Evolutionary conservation across 2,329 filamentous ascomycete species (phyloP).

Genomic region (Colletotrichum sp.): DNA sequence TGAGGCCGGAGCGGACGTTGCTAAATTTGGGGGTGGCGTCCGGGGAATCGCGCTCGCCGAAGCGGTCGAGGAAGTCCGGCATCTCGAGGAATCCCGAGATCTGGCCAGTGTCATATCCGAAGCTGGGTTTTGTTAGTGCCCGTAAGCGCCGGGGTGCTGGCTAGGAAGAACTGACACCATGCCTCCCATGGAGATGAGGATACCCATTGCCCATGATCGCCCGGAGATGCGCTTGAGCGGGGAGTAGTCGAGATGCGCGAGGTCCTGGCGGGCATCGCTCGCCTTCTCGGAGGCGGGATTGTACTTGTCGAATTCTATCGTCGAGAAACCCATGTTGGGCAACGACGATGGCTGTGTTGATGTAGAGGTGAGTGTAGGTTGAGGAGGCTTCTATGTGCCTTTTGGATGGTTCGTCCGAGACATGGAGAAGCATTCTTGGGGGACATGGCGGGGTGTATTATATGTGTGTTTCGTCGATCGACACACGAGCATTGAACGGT

Average conservation of each 20-base stretch:
- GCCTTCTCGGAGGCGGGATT: constrained; percentile 44
- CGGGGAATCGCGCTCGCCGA: constrained; percentile 43
- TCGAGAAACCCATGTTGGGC: constrained; percentile 27
- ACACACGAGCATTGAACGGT: background rate
- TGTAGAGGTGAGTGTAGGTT: constrained; percentile 51
- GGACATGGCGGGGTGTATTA: constrained; percentile 6
- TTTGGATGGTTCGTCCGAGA: constrained; percentile 19
- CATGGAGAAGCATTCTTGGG: background rate
- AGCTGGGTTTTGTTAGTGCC: constrained; percentile 26
- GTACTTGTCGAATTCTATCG: constrained; percentile 47
- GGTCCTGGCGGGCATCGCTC: constrained; percentile 34
- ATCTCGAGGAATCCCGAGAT: constrained; percentile 64
- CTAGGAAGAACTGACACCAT: constrained; percentile 39
- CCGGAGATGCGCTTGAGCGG: constrained; percentile 44
- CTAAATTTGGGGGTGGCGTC: constrained; percentile 51
- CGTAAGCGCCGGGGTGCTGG: fast-evolving
- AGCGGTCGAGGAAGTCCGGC: constrained; percentile 59
- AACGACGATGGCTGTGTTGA: background rate
- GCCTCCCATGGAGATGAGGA: constrained; percentile 50
- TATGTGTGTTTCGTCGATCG: constrained; percentile 14
- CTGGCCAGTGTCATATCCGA: constrained; percentile 58
- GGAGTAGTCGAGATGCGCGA: constrained; percentile 48
- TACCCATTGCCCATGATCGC: constrained; percentile 40
- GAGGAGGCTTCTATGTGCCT: background rate
- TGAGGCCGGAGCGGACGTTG: constrained; percentile 61